Evolutionary conservation across 148 eudicot species (phyloP), one percentile per base, ranked within the genome.

Genomic region (Pharnaceum exiguum): DNA sequence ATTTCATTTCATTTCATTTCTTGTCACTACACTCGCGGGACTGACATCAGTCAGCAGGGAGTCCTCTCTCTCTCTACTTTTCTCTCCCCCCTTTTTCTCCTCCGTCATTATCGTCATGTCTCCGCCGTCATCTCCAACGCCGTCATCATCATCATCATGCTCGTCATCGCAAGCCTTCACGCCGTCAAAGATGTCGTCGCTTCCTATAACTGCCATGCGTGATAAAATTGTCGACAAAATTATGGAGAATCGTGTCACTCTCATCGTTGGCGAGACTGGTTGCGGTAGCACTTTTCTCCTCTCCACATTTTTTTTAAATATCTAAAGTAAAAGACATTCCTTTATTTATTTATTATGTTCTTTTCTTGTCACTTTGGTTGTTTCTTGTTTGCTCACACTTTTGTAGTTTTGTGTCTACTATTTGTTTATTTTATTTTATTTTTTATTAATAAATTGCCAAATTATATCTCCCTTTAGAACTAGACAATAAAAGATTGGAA

Each of bases 251-350:
- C 85, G 97, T 39, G 96, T 91, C 56, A 91, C 97, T 55, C 71
- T 91, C 27, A 87, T 91, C 66, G 82, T 91, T 33, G 97, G 97
- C 25, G 97, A 91, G 74, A 75, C 97, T 12, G 97, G 97, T 30
- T 91, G 97, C 60, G 97, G 97, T 91, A 76, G n/a, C 10, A 25
- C 1, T 33, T 43, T 24, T 19, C 1, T 4, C 24, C 32, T 22
- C n/a, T 31, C 8, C 13, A 22, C 33, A 11, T 45, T 13, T 47
- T 16, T 45, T 38, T n/a, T n/a, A n/a, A n/a, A n/a, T n/a, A n/a
- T n/a, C n/a, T n/a, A n/a, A n/a, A n/a, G n/a, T n/a, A n/a, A n/a
- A n/a, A n/a, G n/a, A n/a, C n/a, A n/a, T 5, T 46, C 15, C 10
- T 2, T 38, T 32, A 46, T 17, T 23, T 9, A 3, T 12, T 27